Evolutionary conservation across 176 grass and related monocot species (phyloP), one percentile per base, ranked within the genome.

Genomic region (Carex cristatella): DNA sequence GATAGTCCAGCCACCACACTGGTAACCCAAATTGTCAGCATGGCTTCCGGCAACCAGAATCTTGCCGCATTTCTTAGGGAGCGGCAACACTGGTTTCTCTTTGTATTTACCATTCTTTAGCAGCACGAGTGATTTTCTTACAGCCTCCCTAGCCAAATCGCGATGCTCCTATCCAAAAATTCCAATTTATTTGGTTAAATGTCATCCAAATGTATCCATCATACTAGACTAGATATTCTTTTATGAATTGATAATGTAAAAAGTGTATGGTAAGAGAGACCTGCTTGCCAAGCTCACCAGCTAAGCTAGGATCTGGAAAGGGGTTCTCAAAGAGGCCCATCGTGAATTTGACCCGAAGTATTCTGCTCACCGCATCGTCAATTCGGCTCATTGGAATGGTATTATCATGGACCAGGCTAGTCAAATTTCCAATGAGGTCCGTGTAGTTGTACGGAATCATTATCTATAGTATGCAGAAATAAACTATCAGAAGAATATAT

Each of bases 1-100:
- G 10, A 92, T 92, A 65, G 94, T 97, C 94, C 92, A 97, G 15
- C 94, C 94, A 53, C 94, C 90, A 18, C 94, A 94, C 65, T 97
- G 94, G 62, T 84, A 88, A 42, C 94, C 92, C 60, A 92, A 87
- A 61, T 97, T 79, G 49, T 94, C 74, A 13, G 92, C 92, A 81
- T 97, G 85, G 79, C 49, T 89, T 13, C 91, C 92, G 2, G 88
- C 88, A 19, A 90, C 86, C 2, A 97, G 88, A 58, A 97, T 87
- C 82, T 76, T 86, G 5, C 65, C 7, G 0, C 86, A 56, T 1
- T 86, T 90, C 69, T 88, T 94, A 14, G 92, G 86, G 12, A 94
- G 86, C 8, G 92, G 89, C 32, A 91, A 69, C 14, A 85, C 11
- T 31, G 87, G 92, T 0, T 56, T 77, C 4, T 88, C 59, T 10